Evolutionary conservation across 139 green algal genomes (phyloP).

Genomic region (Deuterostichococcus epilithicus): DNA sequence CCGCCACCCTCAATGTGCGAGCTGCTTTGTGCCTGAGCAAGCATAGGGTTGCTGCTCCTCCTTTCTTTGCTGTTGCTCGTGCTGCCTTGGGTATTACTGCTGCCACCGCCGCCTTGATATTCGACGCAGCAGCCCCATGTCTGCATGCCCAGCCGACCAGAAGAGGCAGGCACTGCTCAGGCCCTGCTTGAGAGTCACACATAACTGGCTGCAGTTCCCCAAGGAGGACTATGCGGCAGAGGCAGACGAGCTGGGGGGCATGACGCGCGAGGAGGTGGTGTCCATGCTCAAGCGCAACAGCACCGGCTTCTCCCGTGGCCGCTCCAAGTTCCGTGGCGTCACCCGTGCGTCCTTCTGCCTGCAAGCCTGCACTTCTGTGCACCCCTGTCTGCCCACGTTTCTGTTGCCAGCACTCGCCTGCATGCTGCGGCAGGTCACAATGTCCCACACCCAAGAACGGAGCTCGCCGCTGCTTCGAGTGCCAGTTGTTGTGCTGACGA

Average conservation of each 20-base stretch:
- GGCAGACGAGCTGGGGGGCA: conserved; percentile 34
- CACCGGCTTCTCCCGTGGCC: conserved; percentile 42
- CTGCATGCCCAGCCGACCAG: too few relatives aligned
- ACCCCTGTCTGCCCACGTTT: not conserved
- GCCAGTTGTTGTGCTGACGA: too few relatives aligned
- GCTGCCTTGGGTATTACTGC: too few relatives aligned
- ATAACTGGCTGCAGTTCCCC: conserved; percentile 44
- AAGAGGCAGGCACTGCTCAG: too few relatives aligned
- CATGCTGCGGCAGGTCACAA: not conserved
- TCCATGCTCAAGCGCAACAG: conserved; percentile 52
- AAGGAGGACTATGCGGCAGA: conserved; percentile 57
- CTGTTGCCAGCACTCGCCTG: not conserved
- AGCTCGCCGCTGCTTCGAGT: too few relatives aligned
- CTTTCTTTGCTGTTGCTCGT: not conserved
- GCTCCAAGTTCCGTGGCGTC: not conserved
- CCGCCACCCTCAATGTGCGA: conserved; percentile 60
- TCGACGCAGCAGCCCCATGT: too few relatives aligned
- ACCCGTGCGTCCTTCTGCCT: not conserved
- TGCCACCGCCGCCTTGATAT: too few relatives aligned
- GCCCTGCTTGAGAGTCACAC: too few relatives aligned
- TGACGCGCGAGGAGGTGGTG: conserved; percentile 66
- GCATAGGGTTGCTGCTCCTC: not conserved
- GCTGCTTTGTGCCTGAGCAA: too few relatives aligned
- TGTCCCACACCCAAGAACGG: too few relatives aligned
- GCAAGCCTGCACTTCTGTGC: not conserved